Percentiles rank a stretch among this genome's conserved stretches.
Conservation (phyloP, 2,329 filamentous ascomycete genomes). For the Arthroderma uncinatum region DNA sequence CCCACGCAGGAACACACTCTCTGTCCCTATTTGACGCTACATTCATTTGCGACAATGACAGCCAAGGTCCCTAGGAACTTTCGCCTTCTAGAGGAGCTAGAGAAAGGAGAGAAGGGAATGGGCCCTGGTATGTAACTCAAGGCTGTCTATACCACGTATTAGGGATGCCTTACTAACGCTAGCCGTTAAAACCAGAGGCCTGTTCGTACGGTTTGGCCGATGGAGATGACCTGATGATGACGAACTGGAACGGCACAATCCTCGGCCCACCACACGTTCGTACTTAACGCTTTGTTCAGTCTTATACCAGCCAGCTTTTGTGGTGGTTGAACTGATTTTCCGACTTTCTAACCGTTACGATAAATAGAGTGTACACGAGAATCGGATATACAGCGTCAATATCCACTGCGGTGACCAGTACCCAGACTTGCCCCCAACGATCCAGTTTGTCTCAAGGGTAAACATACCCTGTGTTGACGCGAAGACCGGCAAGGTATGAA, state of each 20-base stretch:
- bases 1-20: neutral
- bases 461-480: slow-evolving; percentile 91
- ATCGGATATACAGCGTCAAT: slow-evolving; percentile 95
- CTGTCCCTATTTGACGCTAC: neutral
- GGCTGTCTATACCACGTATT: neutral
- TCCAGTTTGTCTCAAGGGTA: slow-evolving; percentile 87
- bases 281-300: slow-evolving; percentile 14
- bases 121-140: slow-evolving; percentile 54
- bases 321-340: neutral
- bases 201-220: slow-evolving; percentile 95
- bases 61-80: slow-evolving; percentile 92
- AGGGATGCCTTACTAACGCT: slow-evolving; percentile 1
- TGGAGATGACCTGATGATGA: slow-evolving; percentile 90
- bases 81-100: slow-evolving; percentile 87
- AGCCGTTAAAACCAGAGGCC: slow-evolving; percentile 51
- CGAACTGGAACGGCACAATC: slow-evolving; percentile 97
- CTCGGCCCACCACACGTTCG: slow-evolving; percentile 89
- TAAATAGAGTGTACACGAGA: slow-evolving; percentile 83
- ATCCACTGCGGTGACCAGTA: slow-evolving; percentile 89
- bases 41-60: slow-evolving; percentile 35
- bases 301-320: neutral
- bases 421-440: slow-evolving; percentile 75
- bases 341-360: neutral
- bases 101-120: slow-evolving; percentile 96
- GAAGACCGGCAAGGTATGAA: slow-evolving; percentile 57